Conservation (phyloP, 2,329 filamentous ascomycete genomes). For the Alternaria panax region DNA sequence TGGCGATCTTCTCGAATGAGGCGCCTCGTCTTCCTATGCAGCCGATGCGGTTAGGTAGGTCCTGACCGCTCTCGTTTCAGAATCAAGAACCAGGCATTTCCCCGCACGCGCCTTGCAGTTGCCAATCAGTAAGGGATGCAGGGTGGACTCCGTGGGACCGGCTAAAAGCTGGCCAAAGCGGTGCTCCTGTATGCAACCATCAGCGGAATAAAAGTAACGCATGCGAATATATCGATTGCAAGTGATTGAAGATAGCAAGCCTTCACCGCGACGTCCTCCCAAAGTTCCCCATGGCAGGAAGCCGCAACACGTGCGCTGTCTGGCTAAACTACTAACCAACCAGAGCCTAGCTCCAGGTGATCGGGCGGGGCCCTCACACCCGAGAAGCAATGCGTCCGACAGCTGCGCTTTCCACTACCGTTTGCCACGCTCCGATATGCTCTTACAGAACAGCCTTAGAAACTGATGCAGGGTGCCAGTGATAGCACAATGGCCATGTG, state of each 20-base stretch:
- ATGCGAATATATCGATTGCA: background rate
- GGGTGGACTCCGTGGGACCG: conserved; percentile 7
- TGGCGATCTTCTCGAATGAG: conserved; percentile 8
- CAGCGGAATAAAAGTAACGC: background rate
- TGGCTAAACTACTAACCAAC: conserved; percentile 7
- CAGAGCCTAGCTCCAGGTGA: background rate
- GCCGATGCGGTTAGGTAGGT: conserved; percentile 9
- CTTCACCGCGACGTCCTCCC: background rate
- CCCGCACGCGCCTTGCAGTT: conserved; percentile 13
- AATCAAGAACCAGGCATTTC: conserved; percentile 15
- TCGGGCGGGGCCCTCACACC: conserved; percentile 7
- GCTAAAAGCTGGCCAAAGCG: conserved; percentile 10
- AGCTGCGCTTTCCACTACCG: background rate
- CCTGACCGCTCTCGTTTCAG: conserved; percentile 18
- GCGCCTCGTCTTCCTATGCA: conserved; percentile 5
- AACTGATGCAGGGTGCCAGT: conserved; percentile 7
- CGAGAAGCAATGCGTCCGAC: conserved; percentile 11
- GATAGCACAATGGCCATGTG: conserved; percentile 3
- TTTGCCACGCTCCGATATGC: background rate
- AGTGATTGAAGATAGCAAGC: background rate
- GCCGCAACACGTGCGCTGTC: conserved; percentile 1
- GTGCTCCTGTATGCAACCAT: conserved; percentile 3
- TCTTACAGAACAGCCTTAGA: background rate
- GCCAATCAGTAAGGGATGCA: conserved; percentile 8
- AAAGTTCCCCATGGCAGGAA: conserved; percentile 5